Conservation (phyloP, 1,284 basidiomycete species). For the Marasmius tenuissimus region DNA sequence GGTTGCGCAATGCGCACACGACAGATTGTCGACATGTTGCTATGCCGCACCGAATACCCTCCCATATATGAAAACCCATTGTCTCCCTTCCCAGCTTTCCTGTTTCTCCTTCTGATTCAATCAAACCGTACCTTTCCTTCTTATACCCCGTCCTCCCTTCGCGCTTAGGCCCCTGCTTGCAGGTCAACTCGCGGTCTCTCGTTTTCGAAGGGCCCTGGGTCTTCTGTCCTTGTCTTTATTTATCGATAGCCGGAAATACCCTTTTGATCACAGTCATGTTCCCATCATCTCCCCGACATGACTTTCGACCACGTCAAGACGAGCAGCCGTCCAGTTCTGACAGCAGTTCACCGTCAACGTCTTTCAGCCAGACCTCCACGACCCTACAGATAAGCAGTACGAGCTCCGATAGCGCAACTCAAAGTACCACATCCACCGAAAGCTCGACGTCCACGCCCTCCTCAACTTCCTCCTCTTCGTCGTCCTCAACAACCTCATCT, state of each 20-base stretch:
- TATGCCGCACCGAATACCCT: not conserved
- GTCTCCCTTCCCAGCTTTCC: too few relatives aligned
- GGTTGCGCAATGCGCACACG: too few relatives aligned
- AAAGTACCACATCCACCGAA: too few relatives aligned
- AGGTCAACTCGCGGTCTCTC: slow-evolving; percentile 1
- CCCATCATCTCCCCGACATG: not conserved
- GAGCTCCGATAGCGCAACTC: too few relatives aligned
- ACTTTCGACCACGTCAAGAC: not conserved
- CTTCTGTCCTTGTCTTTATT: not conserved
- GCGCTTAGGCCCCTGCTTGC: not conserved
- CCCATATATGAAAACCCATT: not conserved
- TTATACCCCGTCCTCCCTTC: not conserved
- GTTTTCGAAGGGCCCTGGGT: not conserved
- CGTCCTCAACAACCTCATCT: not conserved
- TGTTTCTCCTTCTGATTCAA: not conserved
- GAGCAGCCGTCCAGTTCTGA: not conserved
- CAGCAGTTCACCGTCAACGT: not conserved
- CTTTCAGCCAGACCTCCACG: too few relatives aligned
- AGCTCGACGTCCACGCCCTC: not conserved
- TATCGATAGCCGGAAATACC: not conserved
- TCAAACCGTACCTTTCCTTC: not conserved
- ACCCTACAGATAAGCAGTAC: too few relatives aligned
- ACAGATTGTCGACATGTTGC: not conserved
- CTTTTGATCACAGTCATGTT: not conserved
- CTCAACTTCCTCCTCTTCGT: not conserved